These are phyloP conservation scores for Yarrowia bubula DNA, from an alignment of 805 yeast species.

Conservation along the genomic window DNA sequence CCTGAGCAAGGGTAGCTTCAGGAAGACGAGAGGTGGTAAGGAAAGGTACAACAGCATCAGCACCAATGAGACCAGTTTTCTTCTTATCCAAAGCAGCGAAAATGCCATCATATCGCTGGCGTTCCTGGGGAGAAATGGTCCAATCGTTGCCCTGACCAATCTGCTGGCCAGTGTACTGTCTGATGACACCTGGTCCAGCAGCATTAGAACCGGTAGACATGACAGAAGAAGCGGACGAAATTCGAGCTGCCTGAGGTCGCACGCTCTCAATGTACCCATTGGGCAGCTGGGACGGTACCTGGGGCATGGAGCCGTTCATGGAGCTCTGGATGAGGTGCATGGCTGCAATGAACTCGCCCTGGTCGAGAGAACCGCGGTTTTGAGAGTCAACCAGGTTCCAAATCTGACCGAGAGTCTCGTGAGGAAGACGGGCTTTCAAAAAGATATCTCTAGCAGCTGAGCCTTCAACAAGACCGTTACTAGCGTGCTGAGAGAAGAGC, in stretches of 20 bases:
- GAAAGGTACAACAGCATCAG: conserved; percentile 83
- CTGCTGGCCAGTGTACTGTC: conserved; percentile 33
- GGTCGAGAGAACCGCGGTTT: conserved; percentile 67
- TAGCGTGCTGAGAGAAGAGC: conserved; percentile 67
- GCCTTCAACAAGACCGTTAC: conserved; percentile 60
- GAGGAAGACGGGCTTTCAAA: conserved; percentile 82
- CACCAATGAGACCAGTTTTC: conserved; percentile 60
- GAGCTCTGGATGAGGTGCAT: conserved; percentile 91
- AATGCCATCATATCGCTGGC: conserved; percentile 72
- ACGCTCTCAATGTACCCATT: conserved; percentile 28
- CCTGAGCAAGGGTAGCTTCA: conserved; percentile 78
- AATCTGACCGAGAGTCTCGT: conserved; percentile 71
- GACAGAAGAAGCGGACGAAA: conserved; percentile 23
- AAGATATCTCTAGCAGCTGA: conserved; percentile 81
- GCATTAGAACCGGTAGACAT: conserved; percentile 26
- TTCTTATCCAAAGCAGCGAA: conserved; percentile 74
- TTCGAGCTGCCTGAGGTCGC: conserved; percentile 9
- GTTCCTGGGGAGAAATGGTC: conserved; percentile 66
- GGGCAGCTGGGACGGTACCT: conserved; percentile 54
- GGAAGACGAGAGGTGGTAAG: conserved; percentile 82
- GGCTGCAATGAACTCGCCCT: conserved; percentile 81
- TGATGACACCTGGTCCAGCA: conserved; percentile 32
- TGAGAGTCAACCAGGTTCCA: conserved; percentile 85
- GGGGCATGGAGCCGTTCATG: conserved; percentile 60
- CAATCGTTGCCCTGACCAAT: conserved; percentile 48